Percentiles rank a stretch among this genome's conserved stretches.
phyloP scores from a whole-genome alignment of 441 rosid genomes.

The Hura crepitans region DNA sequence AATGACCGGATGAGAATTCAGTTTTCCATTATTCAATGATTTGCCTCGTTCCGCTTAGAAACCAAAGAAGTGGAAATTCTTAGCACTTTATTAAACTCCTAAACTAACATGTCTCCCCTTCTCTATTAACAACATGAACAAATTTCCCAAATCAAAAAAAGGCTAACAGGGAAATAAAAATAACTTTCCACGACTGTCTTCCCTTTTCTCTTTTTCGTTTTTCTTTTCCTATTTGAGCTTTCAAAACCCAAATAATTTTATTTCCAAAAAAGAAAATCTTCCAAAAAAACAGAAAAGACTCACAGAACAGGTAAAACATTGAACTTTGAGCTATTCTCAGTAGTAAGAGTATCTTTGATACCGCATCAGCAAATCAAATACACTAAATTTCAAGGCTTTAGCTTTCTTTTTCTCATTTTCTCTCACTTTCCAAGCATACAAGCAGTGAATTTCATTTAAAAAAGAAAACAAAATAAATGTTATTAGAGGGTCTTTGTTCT shows the following conservation, averaged over 20 bases:
- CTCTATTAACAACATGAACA: too few species aligned
- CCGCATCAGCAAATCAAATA: neutral
- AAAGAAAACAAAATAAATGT: neutral
- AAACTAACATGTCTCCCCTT: too few species aligned
- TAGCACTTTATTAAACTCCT: too few species aligned
- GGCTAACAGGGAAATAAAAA: too few species aligned
- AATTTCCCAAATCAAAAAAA: too few species aligned
- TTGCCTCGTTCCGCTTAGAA: too few species aligned
- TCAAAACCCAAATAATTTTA: neutral
- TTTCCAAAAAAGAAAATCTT: too few species aligned
- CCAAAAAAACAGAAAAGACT: neutral
- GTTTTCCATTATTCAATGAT: too few species aligned
- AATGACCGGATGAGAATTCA: too few species aligned
- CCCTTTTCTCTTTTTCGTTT: neutral
- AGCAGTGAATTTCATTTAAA: neutral
- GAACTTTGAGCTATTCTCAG: neutral
- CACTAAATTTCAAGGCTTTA: neutral
- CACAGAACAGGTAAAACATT: neutral
- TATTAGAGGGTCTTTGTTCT: neutral
- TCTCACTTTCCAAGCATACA: slow-evolving; percentile 6
- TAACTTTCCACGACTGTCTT: too few species aligned
- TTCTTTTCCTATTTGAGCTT: too few species aligned
- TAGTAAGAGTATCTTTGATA: neutral
- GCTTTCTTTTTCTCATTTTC: slow-evolving; percentile 2
- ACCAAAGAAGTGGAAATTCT: too few species aligned